Evolutionary conservation across 192 early-diverging fungal species (phyloP), one percentile per base, ranked within the genome.

Genomic region (Coemansia sp.): DNA sequence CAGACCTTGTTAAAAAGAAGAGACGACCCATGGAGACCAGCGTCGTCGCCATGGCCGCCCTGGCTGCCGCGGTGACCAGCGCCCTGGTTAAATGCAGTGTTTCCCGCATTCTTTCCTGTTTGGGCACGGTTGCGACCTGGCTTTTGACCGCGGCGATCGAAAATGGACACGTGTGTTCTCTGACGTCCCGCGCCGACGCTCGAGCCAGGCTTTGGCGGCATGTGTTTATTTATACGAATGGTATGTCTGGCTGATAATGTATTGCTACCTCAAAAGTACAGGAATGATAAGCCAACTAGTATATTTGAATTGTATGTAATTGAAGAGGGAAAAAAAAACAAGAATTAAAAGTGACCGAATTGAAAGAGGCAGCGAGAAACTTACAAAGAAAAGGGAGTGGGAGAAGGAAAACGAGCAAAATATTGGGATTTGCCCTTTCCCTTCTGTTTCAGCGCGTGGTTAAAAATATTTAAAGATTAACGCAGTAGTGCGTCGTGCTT

Each of bases 1-100:
- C 77, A 76, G 14, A 60, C 60, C 42, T 76, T 80, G 66, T 72
- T 80, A 59, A 80, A 80, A 49, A 68, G 45, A 4, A 62, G 33
- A 4, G 68, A 20, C 10, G 38, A 49, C 2, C 67, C 61, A 12
- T 60, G 59, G 7, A 45, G 31, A 20, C 60, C 55, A n/a, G 48
- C 48, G 32, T 71, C 77, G 51, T 79, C 71, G 34, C 55, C 61
- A 38, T 70, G 65, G 1, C 59, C 69, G 51, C 60, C 42, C 18
- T 50, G 38, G 14, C 42, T 25, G 25, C 32, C n/a, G 30, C 66
- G 64, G 45, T 61, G 60, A n/a, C 61, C 50, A 2, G 60, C 16
- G 2, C 30, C 17, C 22, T 61, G 52, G 28, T 29, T 52, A 58
- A 57, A 55, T 2, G 62, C 42, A 14, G 31, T 49, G 64, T 25